Conservation (phyloP, 2,329 filamentous ascomycete species). For the Fusarium sp. region DNA sequence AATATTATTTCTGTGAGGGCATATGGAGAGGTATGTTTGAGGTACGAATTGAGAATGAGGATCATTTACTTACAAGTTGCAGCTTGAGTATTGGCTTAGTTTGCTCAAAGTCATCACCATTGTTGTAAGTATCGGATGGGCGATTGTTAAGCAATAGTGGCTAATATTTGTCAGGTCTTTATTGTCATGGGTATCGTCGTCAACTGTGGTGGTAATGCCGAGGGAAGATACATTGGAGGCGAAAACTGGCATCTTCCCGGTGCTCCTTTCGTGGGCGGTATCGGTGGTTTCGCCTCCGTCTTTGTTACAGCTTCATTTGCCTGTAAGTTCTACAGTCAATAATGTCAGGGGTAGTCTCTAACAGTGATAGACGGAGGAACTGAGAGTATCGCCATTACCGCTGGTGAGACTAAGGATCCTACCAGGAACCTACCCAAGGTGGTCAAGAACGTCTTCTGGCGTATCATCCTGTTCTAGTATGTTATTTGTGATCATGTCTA, state of each 20-base stretch:
- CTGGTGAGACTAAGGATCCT: conserved; percentile 74
- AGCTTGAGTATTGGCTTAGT: conserved; percentile 70
- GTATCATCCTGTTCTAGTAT: conserved; percentile 66
- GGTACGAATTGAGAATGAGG: too few relatives aligned
- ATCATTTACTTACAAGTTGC: conserved; percentile 48
- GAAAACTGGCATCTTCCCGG: conserved; percentile 69
- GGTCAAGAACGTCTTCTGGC: conserved; percentile 75
- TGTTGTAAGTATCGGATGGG: conserved; percentile 47
- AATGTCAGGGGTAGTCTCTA: not conserved
- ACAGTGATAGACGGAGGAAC: conserved; percentile 59
- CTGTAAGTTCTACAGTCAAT: conserved; percentile 53
- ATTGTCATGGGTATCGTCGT: conserved; percentile 71
- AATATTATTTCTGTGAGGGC: conserved; percentile 52
- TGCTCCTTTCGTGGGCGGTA: conserved; percentile 73
- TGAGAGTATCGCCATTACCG: conserved; percentile 74
- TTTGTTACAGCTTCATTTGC: conserved; percentile 69
- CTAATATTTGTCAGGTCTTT: conserved; percentile 58
- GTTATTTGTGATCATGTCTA: too few relatives aligned
- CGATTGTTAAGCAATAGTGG: not conserved
- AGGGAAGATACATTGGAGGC: conserved; percentile 68
- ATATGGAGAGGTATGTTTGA: conserved; percentile 49
- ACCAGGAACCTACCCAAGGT: conserved; percentile 71
- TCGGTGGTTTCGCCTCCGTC: conserved; percentile 72
- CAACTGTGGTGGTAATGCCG: conserved; percentile 65
- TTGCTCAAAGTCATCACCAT: conserved; percentile 67